Evolutionary conservation across 2,329 filamentous ascomycete species (phyloP).

Genomic region (Colletotrichum sansevieriae): DNA sequence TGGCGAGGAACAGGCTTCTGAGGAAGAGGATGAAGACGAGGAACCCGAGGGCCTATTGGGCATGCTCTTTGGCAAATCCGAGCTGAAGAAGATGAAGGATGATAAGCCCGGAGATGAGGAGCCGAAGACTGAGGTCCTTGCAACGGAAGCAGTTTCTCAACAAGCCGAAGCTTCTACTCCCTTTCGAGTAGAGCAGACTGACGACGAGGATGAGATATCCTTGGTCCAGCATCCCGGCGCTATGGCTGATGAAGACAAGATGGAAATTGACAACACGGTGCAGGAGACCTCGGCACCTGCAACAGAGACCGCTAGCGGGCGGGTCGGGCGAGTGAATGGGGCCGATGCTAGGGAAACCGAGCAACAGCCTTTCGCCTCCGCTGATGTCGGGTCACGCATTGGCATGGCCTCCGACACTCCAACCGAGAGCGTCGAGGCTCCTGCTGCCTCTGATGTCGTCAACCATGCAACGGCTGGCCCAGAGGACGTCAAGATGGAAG

Average conservation of each 20-base stretch:
- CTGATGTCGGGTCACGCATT: not conserved
- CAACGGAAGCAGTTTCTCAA: not conserved
- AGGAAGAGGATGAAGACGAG: conserved; percentile 53
- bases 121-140: conserved; percentile 44
- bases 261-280: conserved; percentile 24
- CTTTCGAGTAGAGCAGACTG: conserved; percentile 45
- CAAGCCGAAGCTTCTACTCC: conserved; percentile 24
- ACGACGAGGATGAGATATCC: conserved; percentile 51
- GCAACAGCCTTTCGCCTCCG: not conserved
- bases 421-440: not conserved
- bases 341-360: not conserved
- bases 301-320: not conserved
- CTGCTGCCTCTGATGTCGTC: not conserved
- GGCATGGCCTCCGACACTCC: not conserved
- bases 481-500: conserved; percentile 52
- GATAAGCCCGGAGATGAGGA: conserved; percentile 46
- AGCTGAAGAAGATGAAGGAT: conserved; percentile 65
- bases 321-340: not conserved
- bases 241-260: conserved; percentile 15
- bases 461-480: conserved; percentile 37
- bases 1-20: conserved; percentile 53
- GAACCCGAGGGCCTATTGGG: conserved; percentile 64
- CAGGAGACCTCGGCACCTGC: not conserved
- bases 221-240: conserved; percentile 50
- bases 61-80: conserved; percentile 70